Conservation (phyloP, 2,329 filamentous ascomycete species). For the Niveomyces coronatus region DNA sequence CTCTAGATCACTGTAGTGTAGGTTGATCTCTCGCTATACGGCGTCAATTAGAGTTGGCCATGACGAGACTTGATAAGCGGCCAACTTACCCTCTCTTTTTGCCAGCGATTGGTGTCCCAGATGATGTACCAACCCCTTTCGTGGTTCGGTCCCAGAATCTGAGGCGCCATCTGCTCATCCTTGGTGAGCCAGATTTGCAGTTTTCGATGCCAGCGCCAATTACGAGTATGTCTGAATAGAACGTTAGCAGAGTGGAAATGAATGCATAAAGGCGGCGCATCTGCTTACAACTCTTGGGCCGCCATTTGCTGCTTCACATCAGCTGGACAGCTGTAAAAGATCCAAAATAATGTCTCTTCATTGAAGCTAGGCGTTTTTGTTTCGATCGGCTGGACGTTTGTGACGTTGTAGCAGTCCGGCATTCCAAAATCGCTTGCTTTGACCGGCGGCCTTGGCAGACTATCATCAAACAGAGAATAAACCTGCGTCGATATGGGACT, state of each 20-base stretch:
- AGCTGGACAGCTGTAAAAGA: conserved; percentile 56
- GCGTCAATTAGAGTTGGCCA: conserved; percentile 11
- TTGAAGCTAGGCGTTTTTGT: conserved; percentile 57
- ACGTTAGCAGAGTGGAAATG: conserved; percentile 5
- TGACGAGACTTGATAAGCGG: background rate
- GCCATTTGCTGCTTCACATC: conserved; percentile 55
- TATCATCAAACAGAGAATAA: conserved; percentile 51
- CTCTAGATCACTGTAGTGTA: conserved; percentile 53
- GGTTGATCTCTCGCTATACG: conserved; percentile 45
- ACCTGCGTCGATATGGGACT: conserved; percentile 49
- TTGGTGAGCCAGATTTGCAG: conserved; percentile 57
- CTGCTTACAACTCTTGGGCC: conserved; percentile 50
- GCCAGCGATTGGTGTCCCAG: conserved; percentile 53
- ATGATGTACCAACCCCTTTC: conserved; percentile 59
- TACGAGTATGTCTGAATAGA: conserved; percentile 43
- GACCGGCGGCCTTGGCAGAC: conserved; percentile 46
- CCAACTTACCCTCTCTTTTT: conserved; percentile 49
- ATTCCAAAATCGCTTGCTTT: conserved; percentile 41
- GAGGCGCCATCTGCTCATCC: conserved; percentile 54
- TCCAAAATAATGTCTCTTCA: conserved; percentile 59
- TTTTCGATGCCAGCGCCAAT: conserved; percentile 62
- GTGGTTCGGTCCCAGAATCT: conserved; percentile 45
- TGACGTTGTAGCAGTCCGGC: conserved; percentile 57
- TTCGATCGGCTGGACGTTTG: conserved; percentile 54
- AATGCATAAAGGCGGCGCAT: too few relatives aligned